Base-by-base conservation (phyloP, 768 basidiomycete species). In the Cyathus striatus region DNA sequence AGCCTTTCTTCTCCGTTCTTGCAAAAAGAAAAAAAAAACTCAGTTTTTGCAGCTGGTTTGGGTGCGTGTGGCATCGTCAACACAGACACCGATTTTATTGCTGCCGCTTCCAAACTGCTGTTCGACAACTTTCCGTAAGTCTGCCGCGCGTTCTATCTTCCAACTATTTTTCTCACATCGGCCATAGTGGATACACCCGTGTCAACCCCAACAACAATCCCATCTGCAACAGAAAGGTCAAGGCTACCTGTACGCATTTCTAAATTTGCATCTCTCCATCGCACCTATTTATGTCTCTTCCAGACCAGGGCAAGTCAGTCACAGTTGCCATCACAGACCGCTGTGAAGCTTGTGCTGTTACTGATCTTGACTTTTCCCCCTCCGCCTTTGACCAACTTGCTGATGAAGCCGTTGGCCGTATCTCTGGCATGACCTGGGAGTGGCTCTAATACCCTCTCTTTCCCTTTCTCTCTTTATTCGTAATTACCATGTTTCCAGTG, bases 171-270 rank as follows among this genome's bases (percentile, higher is more conserved):
- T 22, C n/a, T 42, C 16, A 13, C 9, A 17, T 35, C 23, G 41
- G 26, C 27, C 40, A 21, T 45, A 87, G 84, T 35, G 75, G 69
- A 7, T 83, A 79, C 56, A 40, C 61, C 14, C 72, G 74, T 20
- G 67, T 39, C 5, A 78, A 91, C 68, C 83, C 88, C 21, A 91
- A 90, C 60, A 54, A 49, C 43, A 90, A 92, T 66, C 86, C 89
- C 24, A 58, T 91, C 42, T 91, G 90, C 57, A 64, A 64, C 50
- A 70, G 62, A 53, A 49, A 63, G 42, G 62, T 85, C 42, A 55
- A 43, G 6, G 69, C 61, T 13, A 54, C 52, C 4, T 86, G 86
- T 85, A 63, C 59, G 72, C 41, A 23, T 40, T 41, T n/a, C n/a
- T n/a, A n/a, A n/a, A n/a, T 42, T 43, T 43, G 18, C 9, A 4